Percentiles rank a stretch among this genome's conserved stretches.
Evolutionary conservation across 1,284 basidiomycete species (phyloP).

Genomic region (Cryptococcus depauperatus): DNA sequence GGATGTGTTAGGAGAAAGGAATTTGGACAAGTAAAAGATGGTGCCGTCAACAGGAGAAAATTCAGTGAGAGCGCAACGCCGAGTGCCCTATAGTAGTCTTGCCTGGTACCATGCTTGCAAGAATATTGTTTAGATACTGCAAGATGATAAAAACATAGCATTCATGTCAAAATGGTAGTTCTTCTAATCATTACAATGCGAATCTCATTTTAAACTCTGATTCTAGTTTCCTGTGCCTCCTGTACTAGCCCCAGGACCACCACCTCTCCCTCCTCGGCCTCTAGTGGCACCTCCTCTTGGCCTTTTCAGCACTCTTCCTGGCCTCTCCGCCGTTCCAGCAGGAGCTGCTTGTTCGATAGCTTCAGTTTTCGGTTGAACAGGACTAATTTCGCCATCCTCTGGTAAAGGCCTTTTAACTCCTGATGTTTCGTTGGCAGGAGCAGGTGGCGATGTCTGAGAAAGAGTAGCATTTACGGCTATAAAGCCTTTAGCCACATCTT

Average conservation of each 20-base stretch:
- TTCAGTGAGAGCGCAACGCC: too few relatives aligned
- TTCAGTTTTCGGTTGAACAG: not conserved
- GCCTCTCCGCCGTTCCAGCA: constrained; percentile 4
- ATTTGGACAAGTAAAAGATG: too few relatives aligned
- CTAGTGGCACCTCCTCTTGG: constrained; percentile 18
- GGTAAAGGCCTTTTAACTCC: constrained; percentile 23
- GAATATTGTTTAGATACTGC: too few relatives aligned
- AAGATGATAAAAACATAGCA: too few relatives aligned
- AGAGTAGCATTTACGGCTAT: constrained; percentile 39
- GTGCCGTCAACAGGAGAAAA: too few relatives aligned
- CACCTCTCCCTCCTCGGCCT: constrained; percentile 13
- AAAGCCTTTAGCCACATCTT: too few relatives aligned
- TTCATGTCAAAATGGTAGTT: too few relatives aligned
- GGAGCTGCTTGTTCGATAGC: constrained; percentile 8
- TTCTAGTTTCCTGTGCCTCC: constrained; percentile 4
- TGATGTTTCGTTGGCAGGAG: constrained; percentile 10
- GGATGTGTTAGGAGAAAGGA: too few relatives aligned
- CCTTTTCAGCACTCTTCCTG: constrained; percentile 22
- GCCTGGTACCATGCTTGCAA: too few relatives aligned
- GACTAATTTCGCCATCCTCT: constrained; percentile 26
- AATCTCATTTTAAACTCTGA: too few relatives aligned
- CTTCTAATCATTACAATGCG: too few relatives aligned
- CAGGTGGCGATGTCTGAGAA: constrained; percentile 5
- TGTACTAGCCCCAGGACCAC: constrained; percentile 2
- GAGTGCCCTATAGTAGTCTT: too few relatives aligned